Evolutionary conservation across 2,329 filamentous ascomycete genomes (phyloP), one percentile per base, ranked within the genome.

Genomic region (Triangularia verruculosa): DNA sequence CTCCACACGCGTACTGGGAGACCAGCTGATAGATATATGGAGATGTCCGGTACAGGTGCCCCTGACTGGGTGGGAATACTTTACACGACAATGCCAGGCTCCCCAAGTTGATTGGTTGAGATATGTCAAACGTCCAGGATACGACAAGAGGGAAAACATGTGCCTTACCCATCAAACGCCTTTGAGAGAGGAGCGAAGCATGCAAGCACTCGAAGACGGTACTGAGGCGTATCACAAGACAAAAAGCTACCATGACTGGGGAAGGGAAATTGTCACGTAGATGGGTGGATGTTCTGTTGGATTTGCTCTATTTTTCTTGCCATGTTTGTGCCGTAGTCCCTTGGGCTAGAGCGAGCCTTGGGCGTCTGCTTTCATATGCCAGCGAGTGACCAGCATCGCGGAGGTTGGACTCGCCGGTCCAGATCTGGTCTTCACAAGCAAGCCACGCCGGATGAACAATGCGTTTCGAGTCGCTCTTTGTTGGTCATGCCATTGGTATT

Each of bases 401-500:
- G 32, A 22, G 25, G 6, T 32, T 43, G 53, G 27, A 30, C 61
- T 56, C 52, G 32, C 57, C 11, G 52, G 52, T 9, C 53, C 52
- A 53, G 47, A 54, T 15, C 51, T 51, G 55, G 53, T 59, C 60
- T 57, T 61, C 59, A 67, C 56, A 58, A 57, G 32, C 64, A 62
- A 59, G 64, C 59, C 61, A 57, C 20, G 62, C 54, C 61, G 58
- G 61, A 66, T 63, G 63, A 57, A 61, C 61, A 57, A 53, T 61
- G 24, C 57, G 12, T 53, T 53, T 34, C 51, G 61, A 63, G 63
- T 62, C 64, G 61, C 65, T 67, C 30, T 56, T 65, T 24, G 20
- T 54, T 68, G 70, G 69, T 70, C 69, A 71, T 70, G 70, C 66
- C 70, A 69, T 72, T 73, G 72, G 72, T 72, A 72, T 73, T 73